Evolutionary conservation across 2,329 filamentous ascomycete species (phyloP).

Genomic region (Boeremia lycopersici): DNA sequence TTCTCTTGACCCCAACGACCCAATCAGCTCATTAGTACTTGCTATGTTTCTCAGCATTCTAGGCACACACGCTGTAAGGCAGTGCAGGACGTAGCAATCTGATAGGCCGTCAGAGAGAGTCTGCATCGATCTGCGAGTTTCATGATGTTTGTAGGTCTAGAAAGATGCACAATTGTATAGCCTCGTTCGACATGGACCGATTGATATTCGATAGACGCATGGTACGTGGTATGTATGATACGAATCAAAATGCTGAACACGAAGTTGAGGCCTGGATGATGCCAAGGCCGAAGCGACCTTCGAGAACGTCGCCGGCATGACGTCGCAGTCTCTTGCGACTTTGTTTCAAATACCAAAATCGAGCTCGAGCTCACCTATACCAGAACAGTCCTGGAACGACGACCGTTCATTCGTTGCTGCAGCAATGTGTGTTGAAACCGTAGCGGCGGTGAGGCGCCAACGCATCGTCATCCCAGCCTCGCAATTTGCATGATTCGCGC

Average conservation of each 20-base stretch:
- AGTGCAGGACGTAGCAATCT: too few species aligned
- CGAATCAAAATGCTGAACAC: not conserved
- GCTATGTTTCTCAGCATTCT: too few species aligned
- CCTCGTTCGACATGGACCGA: too few species aligned
- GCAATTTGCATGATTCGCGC: slow-evolving; percentile 36
- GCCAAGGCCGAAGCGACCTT: slow-evolving; percentile 7
- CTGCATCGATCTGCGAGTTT: too few species aligned
- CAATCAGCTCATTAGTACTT: too few species aligned
- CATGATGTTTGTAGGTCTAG: too few species aligned
- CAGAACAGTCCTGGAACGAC: not conserved
- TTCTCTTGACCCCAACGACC: too few species aligned
- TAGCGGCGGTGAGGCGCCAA: slow-evolving; percentile 32
- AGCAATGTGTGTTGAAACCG: slow-evolving; percentile 13
- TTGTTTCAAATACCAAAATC: not conserved
- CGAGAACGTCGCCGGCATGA: slow-evolving; percentile 6
- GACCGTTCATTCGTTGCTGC: slow-evolving; percentile 2
- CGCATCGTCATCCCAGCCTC: slow-evolving; percentile 44
- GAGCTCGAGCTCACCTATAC: not conserved
- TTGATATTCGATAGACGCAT: too few species aligned
- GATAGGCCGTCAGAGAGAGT: too few species aligned
- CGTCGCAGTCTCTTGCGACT: slow-evolving; percentile 5
- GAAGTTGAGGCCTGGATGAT: not conserved
- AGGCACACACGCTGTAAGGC: too few species aligned
- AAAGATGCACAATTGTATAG: too few species aligned
- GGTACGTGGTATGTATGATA: not conserved